Evolutionary conservation across 129 eudicot species (phyloP).

Genomic region (Centrapalus pauciflorus): DNA sequence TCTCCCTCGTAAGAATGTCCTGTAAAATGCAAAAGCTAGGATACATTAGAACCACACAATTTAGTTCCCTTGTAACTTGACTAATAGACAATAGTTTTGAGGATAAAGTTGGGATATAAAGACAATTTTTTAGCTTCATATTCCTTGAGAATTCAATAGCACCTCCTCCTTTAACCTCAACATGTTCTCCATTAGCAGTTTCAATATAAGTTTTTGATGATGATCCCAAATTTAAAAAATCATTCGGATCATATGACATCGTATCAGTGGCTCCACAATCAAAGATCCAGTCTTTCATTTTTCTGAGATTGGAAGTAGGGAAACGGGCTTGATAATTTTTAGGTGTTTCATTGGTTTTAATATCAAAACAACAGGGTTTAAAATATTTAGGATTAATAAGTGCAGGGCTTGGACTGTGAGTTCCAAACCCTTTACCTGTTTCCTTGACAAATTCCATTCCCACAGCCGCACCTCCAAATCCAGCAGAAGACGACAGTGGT

Average conservation of each 20-base stretch:
- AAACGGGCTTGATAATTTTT: not conserved
- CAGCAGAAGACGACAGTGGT: not conserved
- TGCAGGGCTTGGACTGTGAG: slow-evolving; percentile 5
- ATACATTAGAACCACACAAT: not conserved
- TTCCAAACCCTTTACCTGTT: slow-evolving; percentile 13
- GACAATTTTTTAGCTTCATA: not conserved
- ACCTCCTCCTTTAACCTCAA: not conserved
- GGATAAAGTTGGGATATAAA: not conserved
- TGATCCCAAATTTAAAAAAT: not conserved
- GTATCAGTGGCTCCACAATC: not conserved
- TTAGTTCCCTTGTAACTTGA: not conserved
- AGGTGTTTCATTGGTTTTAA: not conserved
- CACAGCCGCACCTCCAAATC: not conserved
- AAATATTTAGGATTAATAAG: not conserved
- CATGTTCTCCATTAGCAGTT: not conserved
- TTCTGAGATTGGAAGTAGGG: not conserved
- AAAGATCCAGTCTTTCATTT: not conserved
- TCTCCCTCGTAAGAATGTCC: slow-evolving; percentile 9
- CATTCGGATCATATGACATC: not conserved
- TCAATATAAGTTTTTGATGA: not conserved
- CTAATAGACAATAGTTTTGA: not conserved
- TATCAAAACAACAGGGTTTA: slow-evolving; percentile 11
- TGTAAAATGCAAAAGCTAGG: not conserved
- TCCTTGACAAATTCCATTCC: not conserved
- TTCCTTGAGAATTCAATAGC: not conserved